Evolutionary conservation across 2,329 filamentous ascomycete species (phyloP).

Genomic region (Colletotrichum sp.): DNA sequence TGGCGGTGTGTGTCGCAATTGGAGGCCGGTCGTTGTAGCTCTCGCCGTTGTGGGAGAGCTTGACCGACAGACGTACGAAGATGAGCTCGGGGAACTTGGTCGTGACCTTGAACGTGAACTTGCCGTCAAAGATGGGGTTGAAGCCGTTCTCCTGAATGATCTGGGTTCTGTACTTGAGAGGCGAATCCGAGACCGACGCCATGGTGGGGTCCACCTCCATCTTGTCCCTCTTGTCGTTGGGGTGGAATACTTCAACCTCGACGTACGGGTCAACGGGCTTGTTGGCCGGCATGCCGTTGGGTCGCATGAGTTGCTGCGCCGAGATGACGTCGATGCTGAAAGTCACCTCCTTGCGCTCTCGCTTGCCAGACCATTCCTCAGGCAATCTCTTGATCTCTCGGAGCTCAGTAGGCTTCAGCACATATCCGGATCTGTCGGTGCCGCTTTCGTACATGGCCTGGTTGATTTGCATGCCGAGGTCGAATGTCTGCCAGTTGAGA

Average conservation of each 20-base stretch:
- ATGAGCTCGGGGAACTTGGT: conserved; percentile 96
- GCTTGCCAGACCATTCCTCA: conserved; percentile 62
- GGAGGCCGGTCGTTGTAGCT: conserved; percentile 69
- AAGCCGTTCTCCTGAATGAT: conserved; percentile 90
- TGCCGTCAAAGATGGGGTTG: conserved; percentile 85
- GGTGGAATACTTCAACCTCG: conserved; percentile 92
- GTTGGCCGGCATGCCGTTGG: conserved; percentile 72
- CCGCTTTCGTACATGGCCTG: conserved; percentile 97
- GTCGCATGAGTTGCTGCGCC: conserved; percentile 91
- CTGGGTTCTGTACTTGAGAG: conserved; percentile 79
- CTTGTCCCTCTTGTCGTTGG: conserved; percentile 92
- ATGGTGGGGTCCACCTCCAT: conserved; percentile 71
- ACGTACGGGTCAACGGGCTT: conserved; percentile 89
- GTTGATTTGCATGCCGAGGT: conserved; percentile 94
- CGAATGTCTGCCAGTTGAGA: conserved; percentile 98
- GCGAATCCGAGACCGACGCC: conserved; percentile 54
- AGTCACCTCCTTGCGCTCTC: conserved; percentile 80
- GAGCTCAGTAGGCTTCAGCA: conserved; percentile 88
- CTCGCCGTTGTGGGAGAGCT: conserved; percentile 80
- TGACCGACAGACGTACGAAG: conserved; percentile 92
- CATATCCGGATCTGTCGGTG: conserved; percentile 86
- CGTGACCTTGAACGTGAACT: conserved; percentile 80
- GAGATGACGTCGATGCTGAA: conserved; percentile 92
- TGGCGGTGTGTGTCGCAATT: conserved; percentile 90
- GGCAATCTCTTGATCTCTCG: conserved; percentile 71